Base-by-base conservation (phyloP, 148 eudicot genomes). In the Dianthus caryophyllus region DNA sequence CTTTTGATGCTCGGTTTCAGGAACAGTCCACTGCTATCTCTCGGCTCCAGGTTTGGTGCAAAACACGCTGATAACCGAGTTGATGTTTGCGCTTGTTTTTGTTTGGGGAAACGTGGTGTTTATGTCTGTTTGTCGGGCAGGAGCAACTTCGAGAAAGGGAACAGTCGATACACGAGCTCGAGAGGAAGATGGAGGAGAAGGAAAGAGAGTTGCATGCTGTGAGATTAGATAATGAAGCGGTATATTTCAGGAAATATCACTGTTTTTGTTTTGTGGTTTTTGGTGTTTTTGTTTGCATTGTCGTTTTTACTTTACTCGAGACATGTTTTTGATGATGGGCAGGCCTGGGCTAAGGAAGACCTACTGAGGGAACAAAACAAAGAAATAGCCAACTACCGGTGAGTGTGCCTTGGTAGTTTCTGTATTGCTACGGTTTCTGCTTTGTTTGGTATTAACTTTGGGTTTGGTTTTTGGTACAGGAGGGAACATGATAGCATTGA, bases 341-440 rank as follows among this genome's bases (percentile, higher is more conserved):
- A 95, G 99, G 97, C 90, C 54, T 94, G 99, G 99, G 99, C 99
- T 47, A 94, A 94, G 84, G 96, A 90, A 65, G 95, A 85, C 77
- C 87, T 94, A 56, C 74, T 94, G 10, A 82, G 92, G 78, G 99
- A 94, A 71, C 99, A 90, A 78, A 88, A 77, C 79, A 73, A 86
- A 72, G 99, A 94, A 78, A 67, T 94, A 65, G 96, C 84, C 72
- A 84, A 73, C 65, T 90, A 84, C 49, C 76, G 97, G 99, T 90
- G 69, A 68, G 80, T 29, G 21, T 49, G 7, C 46, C 27, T 63
- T 17, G 22, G 49, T 54, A 53, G 38, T 20, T 73, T 18, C 7
- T 57, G 41, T 22, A 15, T 16, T 24, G 15, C 33, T 25, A 16
- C 52, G 13, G 43, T 24, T 44, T 33, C 20, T 72, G 49, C 58